Evolutionary conservation across 2,329 filamentous ascomycete genomes (phyloP).

Genomic region (Fusarium protoensiforme): DNA sequence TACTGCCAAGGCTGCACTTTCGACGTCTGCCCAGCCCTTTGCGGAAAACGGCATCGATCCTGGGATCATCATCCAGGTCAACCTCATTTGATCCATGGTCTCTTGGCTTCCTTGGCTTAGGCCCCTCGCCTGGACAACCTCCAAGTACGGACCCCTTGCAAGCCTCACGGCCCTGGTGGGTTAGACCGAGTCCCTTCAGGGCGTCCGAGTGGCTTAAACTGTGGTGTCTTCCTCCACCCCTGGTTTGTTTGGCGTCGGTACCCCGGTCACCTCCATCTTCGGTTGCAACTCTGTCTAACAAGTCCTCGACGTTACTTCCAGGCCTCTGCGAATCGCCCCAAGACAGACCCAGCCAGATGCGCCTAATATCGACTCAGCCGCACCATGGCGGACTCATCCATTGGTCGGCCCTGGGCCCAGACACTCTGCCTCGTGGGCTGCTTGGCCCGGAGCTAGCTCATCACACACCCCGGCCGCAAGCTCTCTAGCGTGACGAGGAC

Average conservation of each 20-base stretch:
- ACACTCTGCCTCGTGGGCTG: slow-evolving; percentile 37
- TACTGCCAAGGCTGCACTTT: neutral
- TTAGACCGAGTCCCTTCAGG: slow-evolving; percentile 3
- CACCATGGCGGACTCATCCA: slow-evolving; percentile 23
- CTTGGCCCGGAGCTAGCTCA: slow-evolving; percentile 19
- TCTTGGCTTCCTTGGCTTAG: slow-evolving; percentile 18
- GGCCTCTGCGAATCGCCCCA: slow-evolving; percentile 2
- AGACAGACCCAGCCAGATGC: slow-evolving; percentile 13
- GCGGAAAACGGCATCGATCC: slow-evolving; percentile 27
- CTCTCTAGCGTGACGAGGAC: slow-evolving; percentile 29
- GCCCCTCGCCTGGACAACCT: slow-evolving; percentile 9
- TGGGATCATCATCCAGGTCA: slow-evolving; percentile 6
- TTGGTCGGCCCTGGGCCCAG: slow-evolving; percentile 22
- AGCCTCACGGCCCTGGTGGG: neutral
- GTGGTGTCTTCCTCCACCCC: slow-evolving; percentile 24
- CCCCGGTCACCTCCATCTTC: slow-evolving; percentile 9
- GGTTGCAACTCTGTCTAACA: slow-evolving; percentile 16
- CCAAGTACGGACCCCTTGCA: slow-evolving; percentile 20
- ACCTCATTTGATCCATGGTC: slow-evolving; percentile 1
- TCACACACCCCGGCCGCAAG: slow-evolving; percentile 24
- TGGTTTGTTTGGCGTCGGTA: slow-evolving; percentile 5
- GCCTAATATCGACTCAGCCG: slow-evolving; percentile 38
- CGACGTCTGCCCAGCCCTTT: slow-evolving; percentile 30
- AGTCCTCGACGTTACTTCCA: slow-evolving; percentile 18
- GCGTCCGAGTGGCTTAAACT: neutral